Conservation (phyloP, 1,139 yeast species). For the Protomyces gravidus region DNA sequence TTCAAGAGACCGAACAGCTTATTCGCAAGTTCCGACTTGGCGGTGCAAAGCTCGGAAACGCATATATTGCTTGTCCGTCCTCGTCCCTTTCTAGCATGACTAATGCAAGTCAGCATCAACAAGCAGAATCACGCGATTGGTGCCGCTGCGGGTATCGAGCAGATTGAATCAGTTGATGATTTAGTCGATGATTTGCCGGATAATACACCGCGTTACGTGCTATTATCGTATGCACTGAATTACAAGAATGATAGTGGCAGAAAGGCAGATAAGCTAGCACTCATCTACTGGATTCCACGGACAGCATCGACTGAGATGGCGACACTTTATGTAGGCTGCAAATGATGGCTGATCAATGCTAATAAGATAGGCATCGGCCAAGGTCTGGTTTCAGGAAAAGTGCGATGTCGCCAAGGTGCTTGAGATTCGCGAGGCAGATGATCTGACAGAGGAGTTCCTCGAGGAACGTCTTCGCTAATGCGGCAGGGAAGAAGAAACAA, state of each 20-base stretch:
- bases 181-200: conserved; percentile 76
- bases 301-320: conserved; percentile 72
- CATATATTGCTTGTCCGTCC: conserved; percentile 16
- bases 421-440: conserved; percentile 28
- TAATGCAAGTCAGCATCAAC: conserved; percentile 9
- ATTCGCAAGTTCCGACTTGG: conserved; percentile 15
- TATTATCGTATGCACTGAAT: conserved; percentile 69
- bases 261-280: conserved; percentile 64
- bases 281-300: conserved; percentile 80
- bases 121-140: conserved; percentile 22
- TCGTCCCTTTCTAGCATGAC: not conserved
- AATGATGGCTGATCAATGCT: not conserved
- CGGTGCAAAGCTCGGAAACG: conserved; percentile 2
- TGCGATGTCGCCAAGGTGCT: conserved; percentile 28
- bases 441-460: conserved; percentile 26
- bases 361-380: conserved; percentile 25
- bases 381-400: conserved; percentile 29
- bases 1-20: conserved; percentile 2
- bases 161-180: conserved; percentile 52
- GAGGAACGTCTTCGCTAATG: conserved; percentile 14
- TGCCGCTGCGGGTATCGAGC: not conserved
- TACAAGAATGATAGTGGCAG: conserved; percentile 55
- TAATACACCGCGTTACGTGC: conserved; percentile 68
- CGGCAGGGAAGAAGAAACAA: too few species aligned
- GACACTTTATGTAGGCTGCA: conserved; percentile 50